Percentiles rank a stretch among this genome's conserved stretches.
Conservation (phyloP, 805 yeast genomes). For the Scheffersomyces ergatensis region DNA sequence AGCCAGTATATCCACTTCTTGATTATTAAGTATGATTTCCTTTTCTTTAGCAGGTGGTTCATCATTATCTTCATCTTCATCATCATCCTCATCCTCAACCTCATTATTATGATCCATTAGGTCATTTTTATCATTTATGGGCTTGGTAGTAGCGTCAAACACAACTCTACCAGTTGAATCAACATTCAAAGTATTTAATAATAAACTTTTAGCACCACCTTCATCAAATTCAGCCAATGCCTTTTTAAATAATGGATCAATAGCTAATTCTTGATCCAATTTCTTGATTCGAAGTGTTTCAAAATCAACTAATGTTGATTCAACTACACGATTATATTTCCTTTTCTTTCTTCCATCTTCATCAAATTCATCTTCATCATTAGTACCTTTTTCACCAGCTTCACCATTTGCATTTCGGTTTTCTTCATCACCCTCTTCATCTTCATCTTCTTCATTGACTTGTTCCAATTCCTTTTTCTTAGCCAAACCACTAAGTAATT, state of each 20-base stretch:
- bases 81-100: conserved; percentile 12
- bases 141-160: conserved; percentile 57
- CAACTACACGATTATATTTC: conserved; percentile 31
- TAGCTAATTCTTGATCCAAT: conserved; percentile 60
- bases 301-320: conserved; percentile 52
- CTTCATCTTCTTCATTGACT: conserved; percentile 21
- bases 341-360: conserved; percentile 20
- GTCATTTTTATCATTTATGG: conserved; percentile 5
- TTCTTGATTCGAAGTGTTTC: conserved; percentile 50
- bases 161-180: conserved; percentile 56
- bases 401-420: conserved; percentile 10
- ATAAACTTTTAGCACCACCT: conserved; percentile 73
- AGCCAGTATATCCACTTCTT: conserved; percentile 14
- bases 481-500: conserved; percentile 73
- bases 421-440: conserved; percentile 16
- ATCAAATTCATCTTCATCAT: conserved; percentile 12
- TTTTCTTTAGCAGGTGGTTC: background rate
- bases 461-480: conserved; percentile 22
- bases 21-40: conserved; percentile 13
- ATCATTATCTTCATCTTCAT: conserved; percentile 3
- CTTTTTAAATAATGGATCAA: conserved; percentile 74
- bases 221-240: conserved; percentile 78
- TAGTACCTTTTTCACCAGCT: conserved; percentile 15
- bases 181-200: conserved; percentile 58
- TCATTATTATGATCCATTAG: conserved; percentile 10